Evolutionary conservation across 805 yeast species (phyloP).

Genomic region (Naumovozyma dairenensis): DNA sequence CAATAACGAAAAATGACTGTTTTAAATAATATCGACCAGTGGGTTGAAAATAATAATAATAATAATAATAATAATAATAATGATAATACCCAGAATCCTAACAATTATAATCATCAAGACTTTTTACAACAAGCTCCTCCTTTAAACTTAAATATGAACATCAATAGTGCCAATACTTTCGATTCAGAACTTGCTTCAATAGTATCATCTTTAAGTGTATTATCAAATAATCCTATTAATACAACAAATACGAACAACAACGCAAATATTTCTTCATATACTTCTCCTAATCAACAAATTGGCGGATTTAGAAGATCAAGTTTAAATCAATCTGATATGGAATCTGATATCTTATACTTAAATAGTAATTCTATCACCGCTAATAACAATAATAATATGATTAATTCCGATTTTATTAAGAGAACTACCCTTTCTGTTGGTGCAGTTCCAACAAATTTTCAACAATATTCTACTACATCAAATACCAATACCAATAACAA

Average conservation of each 20-base stretch:
- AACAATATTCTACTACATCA: conserved; percentile 4
- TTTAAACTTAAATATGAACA: conserved; percentile 1
- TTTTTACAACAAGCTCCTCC: too few species aligned
- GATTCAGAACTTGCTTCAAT: conserved; percentile 29
- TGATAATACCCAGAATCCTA: too few species aligned
- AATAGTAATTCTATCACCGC: conserved; percentile 1
- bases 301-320: conserved; percentile 28
- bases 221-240: conserved; percentile 11
- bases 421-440: conserved; percentile 27
- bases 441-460: conserved; percentile 17
- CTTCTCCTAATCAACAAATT: conserved; percentile 12
- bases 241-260: conserved; percentile 1
- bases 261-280: conserved; percentile 1
- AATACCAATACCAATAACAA: conserved; percentile 3
- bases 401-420: conserved; percentile 16
- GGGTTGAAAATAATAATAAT: too few species aligned
- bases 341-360: conserved; percentile 15
- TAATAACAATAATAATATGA: not conserved
- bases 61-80: too few species aligned
- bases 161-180: conserved; percentile 11
- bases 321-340: conserved; percentile 16
- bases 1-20: too few species aligned
- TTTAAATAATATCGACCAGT: too few species aligned
- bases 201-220: conserved; percentile 30
- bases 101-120: too few species aligned